A percentile compares a stretch with the other conserved stretches of the same genome.
These are phyloP conservation scores for Camellia granthamiana DNA, from an alignment of 148 eudicot species.

Conservation along the genomic window DNA sequence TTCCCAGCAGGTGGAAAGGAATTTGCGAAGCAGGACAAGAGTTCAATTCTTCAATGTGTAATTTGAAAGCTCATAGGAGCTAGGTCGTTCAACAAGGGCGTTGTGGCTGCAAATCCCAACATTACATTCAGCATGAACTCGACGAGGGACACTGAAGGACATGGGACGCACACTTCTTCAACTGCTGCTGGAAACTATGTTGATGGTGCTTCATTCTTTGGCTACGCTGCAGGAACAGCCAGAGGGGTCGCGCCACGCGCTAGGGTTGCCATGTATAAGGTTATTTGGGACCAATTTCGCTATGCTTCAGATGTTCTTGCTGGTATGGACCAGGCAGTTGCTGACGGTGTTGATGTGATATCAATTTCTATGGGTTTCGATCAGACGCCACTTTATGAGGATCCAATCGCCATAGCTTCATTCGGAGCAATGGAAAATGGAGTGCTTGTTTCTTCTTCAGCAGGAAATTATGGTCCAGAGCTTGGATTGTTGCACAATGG, in stretches of 20 bases:
- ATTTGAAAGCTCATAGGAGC: constrained; percentile 50
- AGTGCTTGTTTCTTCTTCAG: constrained; percentile 27
- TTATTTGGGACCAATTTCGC: constrained; percentile 16
- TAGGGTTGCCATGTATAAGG: constrained; percentile 35
- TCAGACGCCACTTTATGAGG: constrained; percentile 22
- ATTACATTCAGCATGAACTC: constrained; percentile 20
- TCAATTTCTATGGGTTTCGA: constrained; percentile 35
- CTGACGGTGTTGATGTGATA: constrained; percentile 40
- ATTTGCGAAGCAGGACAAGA: constrained; percentile 29
- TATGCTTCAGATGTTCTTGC: constrained; percentile 28
- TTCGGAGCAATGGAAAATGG: constrained; percentile 35
- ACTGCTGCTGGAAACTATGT: constrained; percentile 35
- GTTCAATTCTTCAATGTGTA: constrained; percentile 36
- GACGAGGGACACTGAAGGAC: constrained; percentile 28
- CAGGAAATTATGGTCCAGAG: constrained; percentile 21
- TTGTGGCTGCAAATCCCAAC: constrained; percentile 26
- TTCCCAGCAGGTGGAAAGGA: constrained; percentile 42
- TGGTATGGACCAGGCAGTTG: constrained; percentile 34
- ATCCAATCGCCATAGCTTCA: constrained; percentile 36
- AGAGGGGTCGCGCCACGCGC: constrained; percentile 37
- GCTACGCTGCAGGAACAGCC: constrained; percentile 35
- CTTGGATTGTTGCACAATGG: constrained; percentile 23
- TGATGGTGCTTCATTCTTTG: constrained; percentile 18
- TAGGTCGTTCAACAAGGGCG: constrained; percentile 32
- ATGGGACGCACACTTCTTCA: constrained; percentile 33